Conservation (phyloP, 306 rosid genomes). For the Glycine latifolia region DNA sequence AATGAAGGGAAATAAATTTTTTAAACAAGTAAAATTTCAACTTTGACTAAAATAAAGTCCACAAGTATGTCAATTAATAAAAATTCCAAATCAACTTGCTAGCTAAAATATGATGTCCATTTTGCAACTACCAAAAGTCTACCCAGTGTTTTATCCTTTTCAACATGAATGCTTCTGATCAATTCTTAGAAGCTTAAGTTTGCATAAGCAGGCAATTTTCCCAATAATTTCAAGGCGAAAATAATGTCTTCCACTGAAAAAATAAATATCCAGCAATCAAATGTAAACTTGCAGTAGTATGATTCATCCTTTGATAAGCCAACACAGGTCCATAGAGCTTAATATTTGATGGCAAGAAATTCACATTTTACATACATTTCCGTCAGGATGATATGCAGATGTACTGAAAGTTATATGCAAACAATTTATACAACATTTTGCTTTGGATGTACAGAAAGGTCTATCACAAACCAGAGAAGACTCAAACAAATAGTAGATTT, state of each 20-base stretch:
- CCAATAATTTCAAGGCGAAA: constrained; percentile 32
- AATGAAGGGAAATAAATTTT: constrained; percentile 40
- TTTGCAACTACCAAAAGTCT: constrained; percentile 36
- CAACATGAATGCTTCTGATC: constrained; percentile 27
- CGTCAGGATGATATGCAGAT: constrained; percentile 7
- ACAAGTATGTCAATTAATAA: neutral
- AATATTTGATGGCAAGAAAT: constrained; percentile 10
- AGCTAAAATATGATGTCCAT: constrained; percentile 33
- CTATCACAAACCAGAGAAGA: constrained; percentile 8
- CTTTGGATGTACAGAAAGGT: constrained; percentile 15
- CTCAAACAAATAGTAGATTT: constrained; percentile 12
- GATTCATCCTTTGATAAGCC: constrained; percentile 33
- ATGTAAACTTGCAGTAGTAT: constrained; percentile 7
- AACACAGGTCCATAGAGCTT: constrained; percentile 16
- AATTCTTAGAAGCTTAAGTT: constrained; percentile 36
- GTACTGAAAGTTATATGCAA: constrained; percentile 7
- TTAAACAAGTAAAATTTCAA: constrained; percentile 42
- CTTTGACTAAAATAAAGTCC: constrained; percentile 15
- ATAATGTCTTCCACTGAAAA: constrained; percentile 15
- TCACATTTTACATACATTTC: constrained; percentile 7
- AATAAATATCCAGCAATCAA: constrained; percentile 27
- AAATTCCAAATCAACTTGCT: constrained; percentile 35
- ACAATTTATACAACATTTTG: constrained; percentile 16
- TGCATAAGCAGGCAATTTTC: constrained; percentile 26
- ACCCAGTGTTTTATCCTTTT: constrained; percentile 30